A percentile compares a stretch with the other conserved stretches of the same genome.
phyloP scores from a whole-genome alignment of 306 rosid species.

The Elaeagnus macrophylla region DNA sequence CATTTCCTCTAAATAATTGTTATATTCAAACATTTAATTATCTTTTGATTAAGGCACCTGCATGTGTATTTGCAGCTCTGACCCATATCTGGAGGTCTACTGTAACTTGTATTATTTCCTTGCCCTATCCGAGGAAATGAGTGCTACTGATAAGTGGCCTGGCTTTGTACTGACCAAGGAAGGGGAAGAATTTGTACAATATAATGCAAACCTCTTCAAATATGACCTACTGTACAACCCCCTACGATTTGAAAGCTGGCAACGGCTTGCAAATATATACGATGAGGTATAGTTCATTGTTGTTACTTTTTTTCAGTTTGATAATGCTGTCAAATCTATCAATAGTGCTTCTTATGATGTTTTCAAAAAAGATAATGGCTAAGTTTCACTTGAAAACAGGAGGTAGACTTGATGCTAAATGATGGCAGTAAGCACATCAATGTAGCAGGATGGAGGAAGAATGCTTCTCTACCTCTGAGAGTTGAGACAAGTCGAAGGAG shows the following conservation, averaged over 20 bases:
- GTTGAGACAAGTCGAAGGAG: slow-evolving; percentile 94
- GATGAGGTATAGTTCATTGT: slow-evolving; percentile 53
- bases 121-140: slow-evolving; percentile 94
- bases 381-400: slow-evolving; percentile 39
- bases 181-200: slow-evolving; percentile 93
- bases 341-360: slow-evolving; percentile 8
- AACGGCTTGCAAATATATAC: slow-evolving; percentile 80
- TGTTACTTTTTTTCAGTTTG: slow-evolving; percentile 16
- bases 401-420: slow-evolving; percentile 90
- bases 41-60: slow-evolving; percentile 15
- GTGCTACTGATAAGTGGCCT: slow-evolving; percentile 95
- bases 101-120: slow-evolving; percentile 81
- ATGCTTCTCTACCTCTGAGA: slow-evolving; percentile 62
- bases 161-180: slow-evolving; percentile 94
- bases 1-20: slow-evolving; percentile 13
- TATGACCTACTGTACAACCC: slow-evolving; percentile 80
- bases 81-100: slow-evolving; percentile 84
- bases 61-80: slow-evolving; percentile 55
- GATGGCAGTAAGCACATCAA: slow-evolving; percentile 97
- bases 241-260: slow-evolving; percentile 92
- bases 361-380: slow-evolving; percentile 12
- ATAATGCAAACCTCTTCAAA: slow-evolving; percentile 86
- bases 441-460: slow-evolving; percentile 91
- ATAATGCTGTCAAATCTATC: slow-evolving; percentile 7
- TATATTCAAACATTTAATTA: neutral